These are phyloP conservation scores for Pythium pyrilobum DNA, from an alignment of 352 stramenopile genomes.

Conservation along the genomic window DNA sequence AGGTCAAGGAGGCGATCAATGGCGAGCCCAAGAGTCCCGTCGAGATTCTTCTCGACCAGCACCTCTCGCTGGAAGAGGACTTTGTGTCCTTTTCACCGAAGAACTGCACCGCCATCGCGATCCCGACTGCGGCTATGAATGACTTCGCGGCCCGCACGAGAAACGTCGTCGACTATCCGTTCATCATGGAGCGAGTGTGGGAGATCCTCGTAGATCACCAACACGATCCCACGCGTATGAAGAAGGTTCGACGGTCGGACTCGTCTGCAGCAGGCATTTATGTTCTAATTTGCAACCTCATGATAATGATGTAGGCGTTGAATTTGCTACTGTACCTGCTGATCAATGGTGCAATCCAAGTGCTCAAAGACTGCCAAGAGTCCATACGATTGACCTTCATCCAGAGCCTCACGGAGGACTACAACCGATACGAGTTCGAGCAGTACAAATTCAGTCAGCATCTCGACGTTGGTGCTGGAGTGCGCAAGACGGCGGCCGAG, in stretches of 20 bases:
- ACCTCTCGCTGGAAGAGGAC: conserved; percentile 51
- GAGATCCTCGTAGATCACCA: conserved; percentile 57
- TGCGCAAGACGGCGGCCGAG: conserved; percentile 53
- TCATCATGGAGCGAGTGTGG: conserved; percentile 70
- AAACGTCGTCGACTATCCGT: conserved; percentile 72
- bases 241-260: conserved; percentile 28
- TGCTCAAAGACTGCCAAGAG: conserved; percentile 54
- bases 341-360: conserved; percentile 64
- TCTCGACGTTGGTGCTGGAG: conserved; percentile 54
- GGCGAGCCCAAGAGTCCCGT: conserved; percentile 55
- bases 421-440: conserved; percentile 72
- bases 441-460: conserved; percentile 73
- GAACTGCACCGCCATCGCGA: conserved; percentile 25
- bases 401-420: conserved; percentile 36
- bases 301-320: conserved; percentile 33
- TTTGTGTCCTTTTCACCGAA: conserved; percentile 39
- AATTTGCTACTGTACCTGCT: conserved; percentile 58
- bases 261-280: no score
- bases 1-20: conserved; percentile 49
- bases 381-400: conserved; percentile 41
- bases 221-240: conserved; percentile 47
- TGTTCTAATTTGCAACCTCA: no score
- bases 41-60: conserved; percentile 54
- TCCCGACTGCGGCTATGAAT: conserved; percentile 50
- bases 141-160: conserved; percentile 59